Evolutionary conservation across 495 filamentous ascomycete genomes (phyloP).

Genomic region (Trichocladium uniseriatum): DNA sequence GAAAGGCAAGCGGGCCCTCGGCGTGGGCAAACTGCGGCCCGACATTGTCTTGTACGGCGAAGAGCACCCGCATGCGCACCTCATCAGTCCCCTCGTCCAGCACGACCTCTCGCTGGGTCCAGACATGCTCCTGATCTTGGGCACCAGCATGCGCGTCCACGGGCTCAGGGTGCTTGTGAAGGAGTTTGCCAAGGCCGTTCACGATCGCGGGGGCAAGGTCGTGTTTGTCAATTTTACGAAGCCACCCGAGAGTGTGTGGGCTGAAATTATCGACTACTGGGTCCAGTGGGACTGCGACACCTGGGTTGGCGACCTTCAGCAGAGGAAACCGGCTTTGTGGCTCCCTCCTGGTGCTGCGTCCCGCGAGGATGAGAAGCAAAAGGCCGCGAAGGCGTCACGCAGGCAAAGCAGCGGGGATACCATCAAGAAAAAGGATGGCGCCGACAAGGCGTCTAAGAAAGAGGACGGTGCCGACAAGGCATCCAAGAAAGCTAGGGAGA

Average conservation of each 20-base stretch:
- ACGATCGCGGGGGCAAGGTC: conserved; percentile 53
- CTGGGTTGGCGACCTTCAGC: conserved; percentile 54
- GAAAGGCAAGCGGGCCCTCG: conserved; percentile 52
- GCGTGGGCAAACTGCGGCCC: conserved; percentile 53
- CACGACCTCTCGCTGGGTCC: conserved; percentile 52
- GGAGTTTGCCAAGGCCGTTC: conserved; percentile 62
- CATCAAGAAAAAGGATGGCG: conserved; percentile 19
- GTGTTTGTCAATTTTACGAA: conserved; percentile 62
- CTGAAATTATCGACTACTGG: conserved; percentile 59
- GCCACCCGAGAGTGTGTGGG: conserved; percentile 57
- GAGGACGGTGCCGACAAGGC: conserved; percentile 15
- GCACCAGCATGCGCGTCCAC: conserved; percentile 60
- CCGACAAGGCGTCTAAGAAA: conserved; percentile 18
- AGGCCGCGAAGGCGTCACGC: conserved; percentile 19
- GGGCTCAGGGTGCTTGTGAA: conserved; percentile 57
- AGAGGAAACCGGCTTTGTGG: conserved; percentile 48
- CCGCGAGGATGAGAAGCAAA: conserved; percentile 26
- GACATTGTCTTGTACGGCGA: conserved; percentile 65
- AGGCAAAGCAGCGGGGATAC: conserved; percentile 21
- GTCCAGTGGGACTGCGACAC: conserved; percentile 62
- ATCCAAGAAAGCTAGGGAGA: conserved; percentile 15
- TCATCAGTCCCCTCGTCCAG: conserved; percentile 51
- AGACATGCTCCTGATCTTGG: conserved; percentile 56
- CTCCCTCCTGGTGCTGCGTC: conserved; percentile 32
- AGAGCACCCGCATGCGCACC: conserved; percentile 56